Conservation (phyloP, 441 rosid species). For the Adansonia madagascariensis region DNA sequence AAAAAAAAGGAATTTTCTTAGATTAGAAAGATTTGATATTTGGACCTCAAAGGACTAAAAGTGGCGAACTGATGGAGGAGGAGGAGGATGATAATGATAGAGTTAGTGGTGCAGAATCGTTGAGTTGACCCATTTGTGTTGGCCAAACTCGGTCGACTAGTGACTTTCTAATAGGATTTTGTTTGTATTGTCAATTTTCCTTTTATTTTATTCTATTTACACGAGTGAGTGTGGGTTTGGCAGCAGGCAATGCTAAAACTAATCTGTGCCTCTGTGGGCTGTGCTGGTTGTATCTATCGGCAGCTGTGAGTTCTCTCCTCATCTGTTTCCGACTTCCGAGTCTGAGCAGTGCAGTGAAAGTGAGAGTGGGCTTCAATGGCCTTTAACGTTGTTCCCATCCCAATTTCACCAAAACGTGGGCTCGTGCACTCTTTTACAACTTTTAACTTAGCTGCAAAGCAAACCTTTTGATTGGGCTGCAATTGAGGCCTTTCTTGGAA, state of each 20-base stretch:
- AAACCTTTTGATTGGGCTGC: not conserved
- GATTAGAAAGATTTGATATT: conserved; percentile 3
- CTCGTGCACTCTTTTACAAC: too few relatives aligned
- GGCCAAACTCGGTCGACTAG: conserved; percentile 1
- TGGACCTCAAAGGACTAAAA: not conserved
- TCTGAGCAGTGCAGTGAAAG: too few relatives aligned
- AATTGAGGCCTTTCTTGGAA: not conserved
- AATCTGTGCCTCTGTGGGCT: too few relatives aligned
- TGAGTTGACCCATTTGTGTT: conserved; percentile 24
- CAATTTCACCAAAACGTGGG: too few relatives aligned
- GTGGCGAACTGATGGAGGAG: not conserved
- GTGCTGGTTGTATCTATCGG: too few relatives aligned
- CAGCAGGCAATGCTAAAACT: too few relatives aligned
- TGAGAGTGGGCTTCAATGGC: too few relatives aligned
- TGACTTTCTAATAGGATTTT: not conserved
- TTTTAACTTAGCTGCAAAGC: not conserved
- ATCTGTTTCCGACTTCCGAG: too few relatives aligned
- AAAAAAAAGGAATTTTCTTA: not conserved
- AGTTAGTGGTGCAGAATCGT: not conserved
- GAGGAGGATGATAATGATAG: not conserved
- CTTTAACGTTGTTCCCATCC: too few relatives aligned
- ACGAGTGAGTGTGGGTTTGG: too few relatives aligned
- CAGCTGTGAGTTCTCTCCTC: too few relatives aligned
- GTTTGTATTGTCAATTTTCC: not conserved
- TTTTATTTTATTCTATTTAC: too few relatives aligned